These are phyloP conservation scores for Exserohilum rostratum DNA, from an alignment of 2,329 filamentous ascomycete genomes.

Conservation along the genomic window DNA sequence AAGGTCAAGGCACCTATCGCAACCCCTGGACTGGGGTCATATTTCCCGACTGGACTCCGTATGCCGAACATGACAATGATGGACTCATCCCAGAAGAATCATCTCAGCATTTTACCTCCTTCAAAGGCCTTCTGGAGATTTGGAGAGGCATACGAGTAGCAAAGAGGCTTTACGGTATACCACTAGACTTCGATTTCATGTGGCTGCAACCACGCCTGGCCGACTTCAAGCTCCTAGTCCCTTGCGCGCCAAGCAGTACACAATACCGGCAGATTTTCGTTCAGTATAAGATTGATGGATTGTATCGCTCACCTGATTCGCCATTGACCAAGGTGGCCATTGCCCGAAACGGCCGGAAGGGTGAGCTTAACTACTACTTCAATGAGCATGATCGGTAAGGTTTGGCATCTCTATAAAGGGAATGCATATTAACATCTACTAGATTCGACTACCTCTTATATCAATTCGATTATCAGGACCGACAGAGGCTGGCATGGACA, in stretches of 20 bases:
- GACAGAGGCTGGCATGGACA: too few species aligned
- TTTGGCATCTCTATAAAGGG: too few species aligned
- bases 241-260: neutral
- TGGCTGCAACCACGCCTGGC: neutral
- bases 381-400: neutral
- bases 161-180: neutral
- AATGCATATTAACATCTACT: too few species aligned
- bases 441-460: neutral
- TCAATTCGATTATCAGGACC: neutral
- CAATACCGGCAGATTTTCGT: neutral
- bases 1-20: neutral
- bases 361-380: neutral
- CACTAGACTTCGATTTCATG: neutral
- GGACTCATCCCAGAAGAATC: neutral
- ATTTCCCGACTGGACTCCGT: neutral
- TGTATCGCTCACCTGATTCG: neutral
- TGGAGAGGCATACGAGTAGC: neutral
- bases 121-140: neutral
- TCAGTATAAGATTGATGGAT: neutral
- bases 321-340: neutral
- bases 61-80: neutral
- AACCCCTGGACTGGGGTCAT: neutral
- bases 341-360: neutral
- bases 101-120: neutral
- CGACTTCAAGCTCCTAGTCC: neutral